Percentiles rank a stretch among this genome's conserved stretches.
Evolutionary conservation across 2,329 filamentous ascomycete species (phyloP).

Genomic region (Monascus ruber): DNA sequence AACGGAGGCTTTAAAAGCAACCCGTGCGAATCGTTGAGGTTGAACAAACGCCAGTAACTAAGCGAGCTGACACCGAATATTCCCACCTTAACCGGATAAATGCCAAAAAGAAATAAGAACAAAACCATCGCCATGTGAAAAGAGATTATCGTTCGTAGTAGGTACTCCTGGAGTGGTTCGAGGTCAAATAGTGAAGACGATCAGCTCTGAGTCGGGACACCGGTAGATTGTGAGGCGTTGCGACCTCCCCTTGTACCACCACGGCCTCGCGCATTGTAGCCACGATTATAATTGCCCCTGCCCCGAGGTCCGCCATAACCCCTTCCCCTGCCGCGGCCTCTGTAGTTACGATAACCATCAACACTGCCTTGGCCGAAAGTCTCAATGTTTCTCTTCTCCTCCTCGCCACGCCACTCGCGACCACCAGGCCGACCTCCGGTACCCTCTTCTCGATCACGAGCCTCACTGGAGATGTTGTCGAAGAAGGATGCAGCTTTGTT

Average conservation of each 20-base stretch:
- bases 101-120: conserved; percentile 9
- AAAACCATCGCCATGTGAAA: conserved; percentile 7
- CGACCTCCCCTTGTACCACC: conserved; percentile 30
- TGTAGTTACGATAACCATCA: conserved; percentile 71
- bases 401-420: conserved; percentile 80
- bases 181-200: neutral
- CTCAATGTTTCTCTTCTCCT: conserved; percentile 92
- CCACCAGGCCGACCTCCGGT: conserved; percentile 57
- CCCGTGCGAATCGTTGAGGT: neutral
- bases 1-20: neutral
- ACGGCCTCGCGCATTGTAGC: conserved; percentile 26
- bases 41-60: neutral
- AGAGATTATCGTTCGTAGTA: conserved; percentile 1
- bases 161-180: neutral
- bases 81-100: conserved; percentile 4
- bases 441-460: conserved; percentile 74
- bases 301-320: conserved; percentile 37
- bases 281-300: conserved; percentile 35
- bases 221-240: conserved; percentile 25
- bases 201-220: conserved; percentile 25
- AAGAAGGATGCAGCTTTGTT: conserved; percentile 90
- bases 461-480: conserved; percentile 93
- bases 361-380: conserved; percentile 96
- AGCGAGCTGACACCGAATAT: neutral
- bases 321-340: conserved; percentile 54